A percentile compares a stretch with the other conserved stretches of the same genome.
These are phyloP conservation scores for Neurospora sp. DNA, from an alignment of 495 filamentous ascomycete species.

Conservation along the genomic window DNA sequence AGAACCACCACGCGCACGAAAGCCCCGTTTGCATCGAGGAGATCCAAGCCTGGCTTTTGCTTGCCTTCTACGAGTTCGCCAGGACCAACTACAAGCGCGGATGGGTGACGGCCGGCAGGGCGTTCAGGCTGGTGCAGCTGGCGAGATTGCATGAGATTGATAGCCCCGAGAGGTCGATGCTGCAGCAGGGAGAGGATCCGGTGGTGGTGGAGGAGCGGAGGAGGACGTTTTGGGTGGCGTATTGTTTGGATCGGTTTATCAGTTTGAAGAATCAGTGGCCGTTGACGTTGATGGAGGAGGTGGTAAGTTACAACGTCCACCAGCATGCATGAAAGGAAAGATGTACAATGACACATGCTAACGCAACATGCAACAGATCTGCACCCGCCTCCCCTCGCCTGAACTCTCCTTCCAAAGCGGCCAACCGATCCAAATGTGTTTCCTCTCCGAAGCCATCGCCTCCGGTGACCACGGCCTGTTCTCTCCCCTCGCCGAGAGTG, in stretches of 20 bases:
- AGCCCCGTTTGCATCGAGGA: constrained; percentile 29
- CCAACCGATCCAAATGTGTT: constrained; percentile 31
- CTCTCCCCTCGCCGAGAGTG: constrained; percentile 39
- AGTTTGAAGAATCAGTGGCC: constrained; percentile 37
- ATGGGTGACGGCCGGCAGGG: constrained; percentile 45
- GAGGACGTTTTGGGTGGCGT: constrained; percentile 48
- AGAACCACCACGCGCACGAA: constrained; percentile 10
- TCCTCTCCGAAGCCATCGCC: constrained; percentile 35
- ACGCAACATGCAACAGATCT: constrained; percentile 18
- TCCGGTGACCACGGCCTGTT: constrained; percentile 21
- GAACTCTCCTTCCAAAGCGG: constrained; percentile 44
- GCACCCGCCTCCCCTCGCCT: constrained; percentile 36
- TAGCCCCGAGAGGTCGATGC: constrained; percentile 12
- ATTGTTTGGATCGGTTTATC: constrained; percentile 43
- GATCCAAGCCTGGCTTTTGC: constrained; percentile 45
- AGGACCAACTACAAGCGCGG: constrained; percentile 35
- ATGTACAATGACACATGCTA: not conserved
- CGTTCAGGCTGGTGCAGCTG: constrained; percentile 44
- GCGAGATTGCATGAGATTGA: constrained; percentile 43
- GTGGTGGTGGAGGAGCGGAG: constrained; percentile 38
- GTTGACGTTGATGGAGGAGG: constrained; percentile 40
- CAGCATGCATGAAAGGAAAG: no score
- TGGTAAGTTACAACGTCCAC: constrained; percentile 24
- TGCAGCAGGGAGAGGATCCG: constrained; percentile 13
- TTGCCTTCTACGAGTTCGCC: constrained; percentile 45